Base-by-base conservation (phyloP, 1,284 basidiomycete genomes). In the Xerocomus nothofagi region DNA sequence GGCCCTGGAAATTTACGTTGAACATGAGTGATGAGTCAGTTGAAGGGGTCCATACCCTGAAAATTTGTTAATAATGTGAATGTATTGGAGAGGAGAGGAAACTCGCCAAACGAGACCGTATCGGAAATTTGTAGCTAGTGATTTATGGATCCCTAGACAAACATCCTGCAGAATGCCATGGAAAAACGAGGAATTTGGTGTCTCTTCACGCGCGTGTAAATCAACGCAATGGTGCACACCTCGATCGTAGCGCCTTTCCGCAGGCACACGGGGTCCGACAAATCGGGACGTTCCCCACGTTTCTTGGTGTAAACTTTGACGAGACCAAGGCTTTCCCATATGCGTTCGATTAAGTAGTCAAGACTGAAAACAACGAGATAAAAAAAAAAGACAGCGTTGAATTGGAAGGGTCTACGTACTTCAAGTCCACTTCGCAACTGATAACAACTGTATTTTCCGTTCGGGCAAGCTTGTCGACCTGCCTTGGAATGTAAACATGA, bases 301-400 rank as follows among this genome's bases (percentile, higher is more conserved):
- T 95, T 95, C 73, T 98, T 98, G 2, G 95, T 98, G 71, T 98
- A 98, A 47, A 98, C 84, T 70, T 93, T 94, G 44, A 95, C 93
- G 17, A 95, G 80, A 32, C 79, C 77, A 17, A 95, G 78, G 54
- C 91, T 84, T 51, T 88, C 87, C 95, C 96, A 98, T 55, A 98
- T 91, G 34, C 85, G 79, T 54, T 93, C 93, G 53, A 95, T 79
- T 27, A 98, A 78, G 67, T 91, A 89, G 65, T 93, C 88, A 50
- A 98, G 72, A 67, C 90, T 12, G 18, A 46, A 39, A 8, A 14
- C 8, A 23, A 23, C 37, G 15, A 4, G 2, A 39, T 46, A 11
- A 33, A 43, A 10, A 15, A 26, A 20, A 27, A 26, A 20, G 24
- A 6, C 0, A 12, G 27, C 3, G 4, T 4, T 27, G 3, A 15